Evolutionary conservation across 257 asterid genomes (phyloP).

Genomic region (Euphrasia confusa): DNA sequence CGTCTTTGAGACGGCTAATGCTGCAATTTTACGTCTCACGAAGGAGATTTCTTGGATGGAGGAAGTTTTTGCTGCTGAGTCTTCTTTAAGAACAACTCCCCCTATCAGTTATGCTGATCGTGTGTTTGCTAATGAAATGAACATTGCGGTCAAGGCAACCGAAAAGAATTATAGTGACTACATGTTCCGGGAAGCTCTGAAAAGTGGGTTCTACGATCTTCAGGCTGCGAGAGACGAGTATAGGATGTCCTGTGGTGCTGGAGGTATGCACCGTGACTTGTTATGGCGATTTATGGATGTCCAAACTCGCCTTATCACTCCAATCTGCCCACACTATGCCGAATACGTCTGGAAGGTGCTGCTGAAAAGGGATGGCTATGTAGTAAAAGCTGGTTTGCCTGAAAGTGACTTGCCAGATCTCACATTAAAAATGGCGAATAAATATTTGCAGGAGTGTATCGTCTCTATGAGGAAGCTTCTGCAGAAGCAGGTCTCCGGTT

Average conservation of each 20-base stretch:
- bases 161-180: slow-evolving; percentile 69
- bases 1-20: slow-evolving; percentile 86
- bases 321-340: slow-evolving; percentile 83
- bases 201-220: slow-evolving; percentile 81
- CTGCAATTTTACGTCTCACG: slow-evolving; percentile 86
- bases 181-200: slow-evolving; percentile 83
- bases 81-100: slow-evolving; percentile 50
- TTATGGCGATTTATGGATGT: slow-evolving; percentile 76
- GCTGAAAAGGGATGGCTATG: slow-evolving; percentile 66
- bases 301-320: slow-evolving; percentile 68
- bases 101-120: slow-evolving; percentile 61
- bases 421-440: slow-evolving; percentile 68
- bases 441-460: slow-evolving; percentile 71
- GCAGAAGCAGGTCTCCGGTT: slow-evolving; percentile 80
- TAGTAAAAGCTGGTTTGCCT: slow-evolving; percentile 78
- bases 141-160: slow-evolving; percentile 60
- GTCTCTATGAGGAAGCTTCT: slow-evolving; percentile 76
- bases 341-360: slow-evolving; percentile 74
- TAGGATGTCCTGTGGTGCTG: slow-evolving; percentile 77
- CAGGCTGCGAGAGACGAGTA: slow-evolving; percentile 91
- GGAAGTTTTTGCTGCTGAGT: slow-evolving; percentile 58
- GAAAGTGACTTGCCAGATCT: slow-evolving; percentile 63
- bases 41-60: slow-evolving; percentile 89
- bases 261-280: slow-evolving; percentile 67
- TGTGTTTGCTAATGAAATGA: slow-evolving; percentile 80